Conservation (phyloP, 805 yeast genomes). For the Metschnikowia dekortorum region DNA sequence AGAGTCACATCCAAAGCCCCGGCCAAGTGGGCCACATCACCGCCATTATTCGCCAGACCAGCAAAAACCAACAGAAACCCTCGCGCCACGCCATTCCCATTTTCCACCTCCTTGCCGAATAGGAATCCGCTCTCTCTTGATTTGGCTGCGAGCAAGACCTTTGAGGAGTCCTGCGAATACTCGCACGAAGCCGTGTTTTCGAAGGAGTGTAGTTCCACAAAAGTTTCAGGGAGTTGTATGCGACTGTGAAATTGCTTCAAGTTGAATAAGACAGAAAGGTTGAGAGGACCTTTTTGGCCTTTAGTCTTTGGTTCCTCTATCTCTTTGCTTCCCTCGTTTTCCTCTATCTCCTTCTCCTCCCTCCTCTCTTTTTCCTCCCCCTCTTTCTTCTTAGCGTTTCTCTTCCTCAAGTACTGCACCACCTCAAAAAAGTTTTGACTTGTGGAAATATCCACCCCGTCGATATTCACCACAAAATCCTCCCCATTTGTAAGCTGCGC, state of each 20-base stretch:
- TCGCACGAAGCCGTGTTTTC: background rate
- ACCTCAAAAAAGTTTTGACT: constrained; percentile 2
- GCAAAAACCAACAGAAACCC: background rate
- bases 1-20: constrained; percentile 3
- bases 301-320: background rate
- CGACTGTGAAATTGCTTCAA: constrained; percentile 7
- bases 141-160: background rate
- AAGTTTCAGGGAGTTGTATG: constrained; percentile 4
- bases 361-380: background rate
- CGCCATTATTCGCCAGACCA: background rate
- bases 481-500: background rate
- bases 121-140: background rate
- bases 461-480: constrained; percentile 6
- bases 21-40: background rate
- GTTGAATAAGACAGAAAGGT: constrained; percentile 1
- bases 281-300: background rate
- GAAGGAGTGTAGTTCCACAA: constrained; percentile 5
- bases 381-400: background rate
- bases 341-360: background rate
- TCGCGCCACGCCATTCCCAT: background rate
- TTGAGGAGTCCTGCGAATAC: background rate
- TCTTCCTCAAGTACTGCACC: background rate
- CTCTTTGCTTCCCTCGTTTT: background rate
- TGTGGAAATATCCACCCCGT: constrained; percentile 7
- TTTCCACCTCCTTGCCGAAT: background rate